Evolutionary conservation across 2,329 filamentous ascomycete species (phyloP), one percentile per base, ranked within the genome.

Genomic region (Cercospora janseana): DNA sequence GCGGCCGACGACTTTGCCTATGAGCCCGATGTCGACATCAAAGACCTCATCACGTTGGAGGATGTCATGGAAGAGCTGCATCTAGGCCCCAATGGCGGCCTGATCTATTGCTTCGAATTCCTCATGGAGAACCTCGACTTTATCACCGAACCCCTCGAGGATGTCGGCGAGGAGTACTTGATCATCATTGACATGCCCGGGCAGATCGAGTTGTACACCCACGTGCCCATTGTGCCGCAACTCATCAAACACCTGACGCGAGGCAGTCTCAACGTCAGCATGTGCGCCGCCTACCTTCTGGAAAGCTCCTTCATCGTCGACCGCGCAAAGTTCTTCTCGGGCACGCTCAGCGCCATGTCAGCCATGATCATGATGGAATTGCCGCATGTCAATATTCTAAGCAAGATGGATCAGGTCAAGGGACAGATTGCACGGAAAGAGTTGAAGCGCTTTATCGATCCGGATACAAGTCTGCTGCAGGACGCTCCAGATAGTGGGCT

Each of bases 141-240:
- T 72, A 75, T 96, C 42, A 88, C 87, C 38, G 87, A 94, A 56
- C 83, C 87, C 13, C 82, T 96, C 49, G 89, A 95, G 62, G 80
- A 83, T 32, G 77, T 95, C 49, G 92, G 88, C 7, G 93, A 98
- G 63, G 93, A 97, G 64, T 96, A 95, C 70, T 80, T 98, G 56
- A 95, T 97, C 70, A 87, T 98, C 57, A 90, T 98, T 73, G 93
- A 98, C 72, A 96, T 97, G 87, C 93, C 93, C 0, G 93, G 93
- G 50, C 93, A 98, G 75, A 97, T 98, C 70, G 93, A 98, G 73
- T 82, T 98, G 10, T 98, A 97, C 74, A 97, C 92, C 2, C 93
- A 98, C 69, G 87, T 97, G 26, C 93, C 93, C 29, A 87, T 98
- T 59, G 76, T 98, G 24, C 93, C 93, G 1, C 81, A 83, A 15